These are phyloP conservation scores for Lentinula edodes DNA, from an alignment of 768 basidiomycete genomes.

Conservation along the genomic window DNA sequence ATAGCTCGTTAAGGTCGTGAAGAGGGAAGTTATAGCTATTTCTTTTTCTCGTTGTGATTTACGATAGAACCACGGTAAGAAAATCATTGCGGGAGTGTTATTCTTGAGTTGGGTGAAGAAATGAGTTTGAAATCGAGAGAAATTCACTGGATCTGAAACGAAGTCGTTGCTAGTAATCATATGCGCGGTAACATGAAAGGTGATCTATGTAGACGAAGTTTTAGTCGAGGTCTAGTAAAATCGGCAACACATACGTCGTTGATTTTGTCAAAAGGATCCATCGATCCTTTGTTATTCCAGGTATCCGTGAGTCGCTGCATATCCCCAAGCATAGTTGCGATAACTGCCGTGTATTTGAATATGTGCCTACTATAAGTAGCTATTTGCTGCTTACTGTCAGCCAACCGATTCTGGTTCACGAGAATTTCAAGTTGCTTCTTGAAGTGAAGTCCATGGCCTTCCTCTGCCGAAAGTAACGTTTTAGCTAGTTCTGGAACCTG, in stretches of 20 bases:
- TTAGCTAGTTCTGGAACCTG: background rate
- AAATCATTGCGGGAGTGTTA: conserved; percentile 23
- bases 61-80: conserved; percentile 31
- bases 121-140: conserved; percentile 18
- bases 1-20: conserved; percentile 17
- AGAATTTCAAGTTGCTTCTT: conserved; percentile 17
- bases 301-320: conserved; percentile 12
- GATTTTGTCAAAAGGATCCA: conserved; percentile 28
- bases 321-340: conserved; percentile 16
- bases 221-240: background rate
- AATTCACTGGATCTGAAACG: conserved; percentile 18
- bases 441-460: conserved; percentile 8
- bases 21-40: conserved; percentile 25
- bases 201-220: conserved; percentile 19
- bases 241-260: conserved; percentile 21
- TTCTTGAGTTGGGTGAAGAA: conserved; percentile 28
- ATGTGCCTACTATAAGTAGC: background rate
- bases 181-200: conserved; percentile 30
- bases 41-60: conserved; percentile 22
- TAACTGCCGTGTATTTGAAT: conserved; percentile 8
- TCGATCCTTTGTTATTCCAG: conserved; percentile 22
- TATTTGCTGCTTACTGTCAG: conserved; percentile 13
- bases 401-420: conserved; percentile 18
- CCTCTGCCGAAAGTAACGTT: background rate
- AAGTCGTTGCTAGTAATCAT: conserved; percentile 30